Conservation (phyloP, 805 yeast species). For the Scheffersomyces ergatensis region DNA sequence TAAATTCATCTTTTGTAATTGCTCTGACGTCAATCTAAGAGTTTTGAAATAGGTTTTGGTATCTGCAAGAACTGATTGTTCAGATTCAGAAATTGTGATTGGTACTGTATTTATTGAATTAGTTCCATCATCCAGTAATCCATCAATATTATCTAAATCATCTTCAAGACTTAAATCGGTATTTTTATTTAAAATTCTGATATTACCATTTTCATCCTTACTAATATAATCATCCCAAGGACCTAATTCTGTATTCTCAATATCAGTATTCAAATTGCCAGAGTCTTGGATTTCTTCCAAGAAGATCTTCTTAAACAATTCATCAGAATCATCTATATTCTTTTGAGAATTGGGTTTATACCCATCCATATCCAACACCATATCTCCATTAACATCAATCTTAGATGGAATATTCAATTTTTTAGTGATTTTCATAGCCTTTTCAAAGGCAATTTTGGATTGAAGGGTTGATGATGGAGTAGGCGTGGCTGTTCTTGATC, state of each 20-base stretch:
- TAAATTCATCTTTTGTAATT: constrained; percentile 68
- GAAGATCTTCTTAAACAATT: constrained; percentile 66
- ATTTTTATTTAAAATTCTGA: constrained; percentile 56
- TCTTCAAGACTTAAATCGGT: constrained; percentile 25
- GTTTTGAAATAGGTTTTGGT: constrained; percentile 71
- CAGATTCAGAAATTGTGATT: neutral
- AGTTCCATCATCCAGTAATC: constrained; percentile 49
- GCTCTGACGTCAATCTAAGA: constrained; percentile 86
- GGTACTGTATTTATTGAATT: neutral
- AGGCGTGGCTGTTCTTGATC: constrained; percentile 12
- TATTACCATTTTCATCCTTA: constrained; percentile 67
- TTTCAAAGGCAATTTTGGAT: constrained; percentile 48
- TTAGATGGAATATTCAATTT: constrained; percentile 83
- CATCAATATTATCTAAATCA: constrained; percentile 49
- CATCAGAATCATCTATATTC: constrained; percentile 74
- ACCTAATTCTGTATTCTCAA: constrained; percentile 16
- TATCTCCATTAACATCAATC: constrained; percentile 84
- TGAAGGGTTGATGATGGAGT: constrained; percentile 22
- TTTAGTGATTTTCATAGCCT: constrained; percentile 61
- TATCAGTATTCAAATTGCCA: constrained; percentile 6
- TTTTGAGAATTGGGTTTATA: constrained; percentile 79
- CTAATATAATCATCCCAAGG: constrained; percentile 37
- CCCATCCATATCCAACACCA: constrained; percentile 91
- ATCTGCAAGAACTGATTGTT: constrained; percentile 3
- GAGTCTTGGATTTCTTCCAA: constrained; percentile 59